Evolutionary conservation across 2,329 filamentous ascomycete genomes (phyloP), one percentile per base, ranked within the genome.

Genomic region (Ophiocordyceps camponoti-floridani): DNA sequence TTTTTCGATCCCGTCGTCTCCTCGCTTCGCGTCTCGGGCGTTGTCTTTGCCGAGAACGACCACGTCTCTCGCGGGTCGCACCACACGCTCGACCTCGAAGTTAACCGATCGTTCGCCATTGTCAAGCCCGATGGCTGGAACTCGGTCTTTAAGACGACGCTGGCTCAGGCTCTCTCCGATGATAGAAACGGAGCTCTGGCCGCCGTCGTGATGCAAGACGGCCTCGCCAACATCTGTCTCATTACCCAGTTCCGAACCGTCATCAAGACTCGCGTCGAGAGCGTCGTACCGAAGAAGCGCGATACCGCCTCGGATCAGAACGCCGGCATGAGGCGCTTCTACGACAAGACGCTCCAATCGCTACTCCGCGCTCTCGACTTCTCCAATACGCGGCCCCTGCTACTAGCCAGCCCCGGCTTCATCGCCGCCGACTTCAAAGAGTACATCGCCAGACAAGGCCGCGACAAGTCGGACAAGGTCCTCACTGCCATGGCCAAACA

Each of bases 191-290:
- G 86, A 1, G 82, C 89, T 49, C 73, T 94, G 16, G 85, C 87
- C 45, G 89, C 91, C 0, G 81, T 96, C 1, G 84, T 96, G 23
- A 89, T 98, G 82, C 84, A 94, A 54, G 89, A 96, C 55, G 83
- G 84, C 14, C 62, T 84, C 14, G 83, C 85, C 46, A 86, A 88
- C 59, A 83, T 91, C 50, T 89, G 84, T 60, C 70, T 88, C 19
- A 82, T 91, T 45, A 88, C 82, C 3, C 79, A 86, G 56, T 79
- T 82, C 59, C 82, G 85, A 52, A 89, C 84, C 4, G 72, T 89
- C 27, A 62, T 87, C 46, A 80, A 84, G 52, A 57, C 61, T 43
- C 56, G 60, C 23, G 56, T 91, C 30, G 80, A 87, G 60, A 70
- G 73, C 50, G 62, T 70, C 26, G 71, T 86, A 44, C 75, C 81